Evolutionary conservation across 805 yeast species (phyloP).

Genomic region (Kregervanrija pseudodelftensis): DNA sequence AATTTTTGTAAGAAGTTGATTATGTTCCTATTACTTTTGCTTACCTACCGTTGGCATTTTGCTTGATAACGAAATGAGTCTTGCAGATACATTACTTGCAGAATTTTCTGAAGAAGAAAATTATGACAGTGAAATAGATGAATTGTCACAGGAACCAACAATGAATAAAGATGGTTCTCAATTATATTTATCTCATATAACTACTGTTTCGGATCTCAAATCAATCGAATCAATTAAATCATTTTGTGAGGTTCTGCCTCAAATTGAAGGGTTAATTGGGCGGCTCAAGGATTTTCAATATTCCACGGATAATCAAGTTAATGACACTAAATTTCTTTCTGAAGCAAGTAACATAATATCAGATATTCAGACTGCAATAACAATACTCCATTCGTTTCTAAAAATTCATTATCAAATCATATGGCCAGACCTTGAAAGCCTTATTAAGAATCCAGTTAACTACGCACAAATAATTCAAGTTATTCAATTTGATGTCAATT

Average conservation of each 20-base stretch:
- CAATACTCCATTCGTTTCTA: conserved; percentile 40
- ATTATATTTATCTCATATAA: conserved; percentile 2
- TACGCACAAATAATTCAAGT: conserved; percentile 38
- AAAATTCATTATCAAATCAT: conserved; percentile 47
- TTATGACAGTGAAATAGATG: neutral
- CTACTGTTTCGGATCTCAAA: conserved; percentile 9
- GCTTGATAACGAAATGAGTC: conserved; percentile 23
- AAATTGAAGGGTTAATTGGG: conserved; percentile 13
- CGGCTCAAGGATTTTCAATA: too few species aligned
- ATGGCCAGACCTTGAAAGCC: conserved; percentile 64
- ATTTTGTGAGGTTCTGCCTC: conserved; percentile 22
- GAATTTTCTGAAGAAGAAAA: conserved; percentile 29
- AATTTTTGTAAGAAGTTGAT: too few species aligned
- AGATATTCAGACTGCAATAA: conserved; percentile 24
- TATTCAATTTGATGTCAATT: conserved; percentile 1
- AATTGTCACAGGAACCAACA: neutral
- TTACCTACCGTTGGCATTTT: too few species aligned
- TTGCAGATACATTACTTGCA: conserved; percentile 35
- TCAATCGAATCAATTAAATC: conserved; percentile 18
- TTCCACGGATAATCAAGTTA: neutral
- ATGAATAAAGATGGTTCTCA: neutral
- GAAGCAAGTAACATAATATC: conserved; percentile 9
- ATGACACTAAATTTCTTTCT: conserved; percentile 46
- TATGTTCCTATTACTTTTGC: too few species aligned
- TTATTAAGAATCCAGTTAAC: conserved; percentile 55